phyloP scores from a whole-genome alignment of 2,329 filamentous ascomycete species.

The Seiridium unicorne region DNA sequence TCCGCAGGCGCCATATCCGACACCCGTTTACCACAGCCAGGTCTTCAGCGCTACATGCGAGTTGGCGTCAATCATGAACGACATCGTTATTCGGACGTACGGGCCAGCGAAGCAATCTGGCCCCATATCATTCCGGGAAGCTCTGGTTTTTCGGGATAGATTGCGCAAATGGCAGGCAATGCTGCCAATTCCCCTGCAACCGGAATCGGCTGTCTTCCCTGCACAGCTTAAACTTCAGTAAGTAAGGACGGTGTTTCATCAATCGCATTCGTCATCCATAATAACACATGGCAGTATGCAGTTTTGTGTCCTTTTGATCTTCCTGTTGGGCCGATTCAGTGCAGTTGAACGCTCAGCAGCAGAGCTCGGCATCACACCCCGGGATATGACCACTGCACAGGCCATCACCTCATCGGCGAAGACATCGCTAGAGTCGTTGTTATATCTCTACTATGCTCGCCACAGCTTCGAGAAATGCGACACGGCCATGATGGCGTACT shows the following conservation, averaged over 20 bases:
- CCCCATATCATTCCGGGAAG: neutral
- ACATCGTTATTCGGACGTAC: slow-evolving; percentile 11
- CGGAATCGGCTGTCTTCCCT: slow-evolving; percentile 24
- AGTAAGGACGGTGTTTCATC: neutral
- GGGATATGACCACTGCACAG: slow-evolving; percentile 7
- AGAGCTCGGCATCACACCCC: neutral
- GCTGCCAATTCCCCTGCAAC: slow-evolving; percentile 24
- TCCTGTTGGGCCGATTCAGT: neutral
- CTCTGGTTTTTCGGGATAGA: neutral
- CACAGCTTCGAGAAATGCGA: slow-evolving; percentile 29
- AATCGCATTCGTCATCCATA: neutral
- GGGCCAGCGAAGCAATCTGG: neutral
- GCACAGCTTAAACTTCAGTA: slow-evolving; percentile 28
- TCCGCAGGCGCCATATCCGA: slow-evolving; percentile 16
- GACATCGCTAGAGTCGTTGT: slow-evolving; percentile 28
- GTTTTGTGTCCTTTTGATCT: neutral
- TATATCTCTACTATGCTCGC: slow-evolving; percentile 31
- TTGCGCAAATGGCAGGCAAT: slow-evolving; percentile 12
- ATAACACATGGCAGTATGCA: neutral
- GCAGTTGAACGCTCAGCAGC: slow-evolving; percentile 8
- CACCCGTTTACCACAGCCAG: slow-evolving; percentile 20
- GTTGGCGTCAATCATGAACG: slow-evolving; percentile 23
- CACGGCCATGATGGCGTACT: slow-evolving; percentile 28
- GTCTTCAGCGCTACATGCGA: slow-evolving; percentile 25
- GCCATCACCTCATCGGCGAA: slow-evolving; percentile 12